A percentile compares a stretch with the other conserved stretches of the same genome.
Conservation (phyloP, 2,329 filamentous ascomycete genomes). For the Dactylellina haptotyla region DNA sequence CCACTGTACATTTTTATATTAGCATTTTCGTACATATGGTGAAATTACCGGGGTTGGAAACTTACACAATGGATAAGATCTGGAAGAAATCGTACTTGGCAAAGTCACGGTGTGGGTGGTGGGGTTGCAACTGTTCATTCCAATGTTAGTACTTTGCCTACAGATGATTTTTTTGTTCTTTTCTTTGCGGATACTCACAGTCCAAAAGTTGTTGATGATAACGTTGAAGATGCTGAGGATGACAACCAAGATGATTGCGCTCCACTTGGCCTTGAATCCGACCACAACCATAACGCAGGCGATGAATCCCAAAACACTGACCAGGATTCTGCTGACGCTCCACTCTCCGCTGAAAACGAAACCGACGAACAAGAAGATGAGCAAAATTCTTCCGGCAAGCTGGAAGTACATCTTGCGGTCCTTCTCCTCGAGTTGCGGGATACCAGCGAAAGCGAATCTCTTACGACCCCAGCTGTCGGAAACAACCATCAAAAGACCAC, state of each 20-base stretch:
- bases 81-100: slow-evolving; percentile 99
- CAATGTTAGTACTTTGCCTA: slow-evolving; percentile 57
- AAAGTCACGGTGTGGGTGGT: slow-evolving; percentile 99
- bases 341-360: slow-evolving; percentile 96
- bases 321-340: slow-evolving; percentile 85
- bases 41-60: slow-evolving; percentile 53
- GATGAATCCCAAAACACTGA: slow-evolving; percentile 84
- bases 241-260: slow-evolving; percentile 91
- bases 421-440: slow-evolving; percentile 96
- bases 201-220: slow-evolving; percentile 99
- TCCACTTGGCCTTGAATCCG: slow-evolving; percentile 99
- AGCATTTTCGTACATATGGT: slow-evolving; percentile 37
- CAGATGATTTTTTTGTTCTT: not conserved
- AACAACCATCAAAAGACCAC: slow-evolving; percentile 95
- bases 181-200: slow-evolving; percentile 71
- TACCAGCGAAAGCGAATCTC: slow-evolving; percentile 92
- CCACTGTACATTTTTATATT: slow-evolving; percentile 66
- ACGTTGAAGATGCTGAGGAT: slow-evolving; percentile 97
- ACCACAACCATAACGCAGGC: slow-evolving; percentile 99
- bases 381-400: slow-evolving; percentile 89
- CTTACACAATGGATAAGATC: slow-evolving; percentile 93
- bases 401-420: slow-evolving; percentile 99
- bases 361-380: slow-evolving; percentile 97
- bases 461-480: slow-evolving; percentile 98
- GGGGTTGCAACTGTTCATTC: slow-evolving; percentile 82